Evolutionary conservation across 116 monocot species (phyloP).

Genomic region (Phalaenopsis hybrid): DNA sequence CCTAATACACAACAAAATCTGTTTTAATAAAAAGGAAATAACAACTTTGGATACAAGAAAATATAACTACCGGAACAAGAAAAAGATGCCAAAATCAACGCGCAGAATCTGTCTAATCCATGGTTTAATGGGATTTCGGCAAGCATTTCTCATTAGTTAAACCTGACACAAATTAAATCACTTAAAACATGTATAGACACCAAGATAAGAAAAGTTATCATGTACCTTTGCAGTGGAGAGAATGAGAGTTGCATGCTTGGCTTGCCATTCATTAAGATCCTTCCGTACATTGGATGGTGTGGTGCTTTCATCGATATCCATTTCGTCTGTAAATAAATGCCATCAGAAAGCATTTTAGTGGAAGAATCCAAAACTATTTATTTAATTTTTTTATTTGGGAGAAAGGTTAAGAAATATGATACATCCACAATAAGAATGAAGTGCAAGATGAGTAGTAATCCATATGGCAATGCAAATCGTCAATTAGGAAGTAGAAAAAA

Average conservation of each 20-base stretch:
- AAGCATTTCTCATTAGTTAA: background rate
- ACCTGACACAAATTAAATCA: background rate
- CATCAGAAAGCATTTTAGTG: background rate
- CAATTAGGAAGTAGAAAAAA: background rate
- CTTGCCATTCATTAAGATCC: conserved; percentile 94
- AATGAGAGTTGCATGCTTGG: conserved; percentile 83
- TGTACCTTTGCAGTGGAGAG: conserved; percentile 81
- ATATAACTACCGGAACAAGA: background rate
- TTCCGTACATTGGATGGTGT: conserved; percentile 75
- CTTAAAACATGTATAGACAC: background rate
- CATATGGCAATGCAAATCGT: background rate
- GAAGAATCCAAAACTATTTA: background rate
- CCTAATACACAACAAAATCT: background rate
- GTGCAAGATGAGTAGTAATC: background rate
- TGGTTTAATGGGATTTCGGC: background rate
- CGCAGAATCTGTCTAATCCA: background rate
- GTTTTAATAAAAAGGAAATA: background rate
- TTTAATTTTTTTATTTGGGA: too few species aligned
- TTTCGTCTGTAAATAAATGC: conserved; percentile 48
- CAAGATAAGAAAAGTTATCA: background rate
- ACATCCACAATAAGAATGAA: background rate
- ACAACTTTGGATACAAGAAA: background rate
- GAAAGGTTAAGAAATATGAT: background rate
- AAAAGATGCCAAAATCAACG: background rate
- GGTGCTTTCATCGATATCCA: conserved; percentile 48